Base-by-base conservation (phyloP, 1,284 basidiomycete species). In the Rhodofomes roseus region DNA sequence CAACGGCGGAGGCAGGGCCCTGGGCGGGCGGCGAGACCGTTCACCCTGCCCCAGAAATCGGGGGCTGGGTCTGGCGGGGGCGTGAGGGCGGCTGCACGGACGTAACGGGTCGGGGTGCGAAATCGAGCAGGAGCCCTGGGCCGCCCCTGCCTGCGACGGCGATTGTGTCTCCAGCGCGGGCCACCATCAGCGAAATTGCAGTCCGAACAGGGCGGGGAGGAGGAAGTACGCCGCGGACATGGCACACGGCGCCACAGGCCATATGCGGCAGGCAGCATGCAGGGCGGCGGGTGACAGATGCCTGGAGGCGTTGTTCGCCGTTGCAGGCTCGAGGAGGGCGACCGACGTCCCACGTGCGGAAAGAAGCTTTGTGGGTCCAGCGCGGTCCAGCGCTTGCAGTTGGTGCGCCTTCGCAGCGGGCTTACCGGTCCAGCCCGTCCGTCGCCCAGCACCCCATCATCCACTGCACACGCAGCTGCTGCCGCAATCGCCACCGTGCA, bases 281-380 rank as follows among this genome's bases (percentile, higher is more conserved):
- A 44, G 43, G 43, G 48, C 27, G 23, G 22, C 31, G 31, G 29
- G 11, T 22, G 23, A 25, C 46, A 25, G 14, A 8, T 8, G n/a
- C 41, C 20, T 22, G 20, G 16, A 11, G 22, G 8, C 22, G 23
- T 2, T 46, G 25, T 34, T 4, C 5, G 5, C 31, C 11, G 44
- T 5, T 11, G 29, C 5, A 27, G 14, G 25, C 12, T 14, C 25
- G 31, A 36, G 50, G 31, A 52, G 31, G 20, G 31, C 4, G 44
- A 6, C 18, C n/a, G 50, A n/a, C 50, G 50, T 27, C 16, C 23
- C 50, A 56, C 54, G 54, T 56, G 54, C 40, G 43, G 23, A 20
- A 31, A 34, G 25, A 46, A 43, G 54, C 5, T 43, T 56, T 56
- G 41, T 56, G 54, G 54, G 54, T 56, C 54, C 54, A 56, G 16